A percentile compares a stretch with the other conserved stretches of the same genome.
Conservation (phyloP, 2,329 filamentous ascomycete species). For the Monilinia laxa region DNA sequence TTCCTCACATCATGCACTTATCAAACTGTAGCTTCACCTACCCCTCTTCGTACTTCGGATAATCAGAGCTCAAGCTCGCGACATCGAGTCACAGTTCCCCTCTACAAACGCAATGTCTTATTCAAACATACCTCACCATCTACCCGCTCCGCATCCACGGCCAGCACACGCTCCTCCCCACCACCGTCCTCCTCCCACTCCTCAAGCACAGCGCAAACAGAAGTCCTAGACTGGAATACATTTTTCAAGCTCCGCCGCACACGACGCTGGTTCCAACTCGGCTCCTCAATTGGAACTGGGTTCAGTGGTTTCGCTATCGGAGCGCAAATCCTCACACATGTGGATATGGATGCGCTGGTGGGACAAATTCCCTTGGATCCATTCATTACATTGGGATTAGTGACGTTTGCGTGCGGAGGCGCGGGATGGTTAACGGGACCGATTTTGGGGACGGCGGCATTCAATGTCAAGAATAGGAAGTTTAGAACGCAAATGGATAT, state of each 20-base stretch:
- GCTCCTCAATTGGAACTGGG: slow-evolving; percentile 68
- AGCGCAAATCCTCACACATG: slow-evolving; percentile 64
- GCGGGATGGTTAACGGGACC: slow-evolving; percentile 87
- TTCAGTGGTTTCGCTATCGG: slow-evolving; percentile 61
- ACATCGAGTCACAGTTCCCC: slow-evolving; percentile 34
- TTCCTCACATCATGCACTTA: slow-evolving; percentile 35
- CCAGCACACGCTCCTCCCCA: slow-evolving; percentile 26
- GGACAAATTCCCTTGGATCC: slow-evolving; percentile 80
- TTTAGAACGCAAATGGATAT: slow-evolving; percentile 71
- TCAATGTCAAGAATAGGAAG: slow-evolving; percentile 71
- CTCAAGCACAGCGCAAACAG: slow-evolving; percentile 15
- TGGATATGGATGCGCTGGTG: slow-evolving; percentile 70
- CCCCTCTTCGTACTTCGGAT: slow-evolving; percentile 27
- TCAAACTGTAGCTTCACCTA: slow-evolving; percentile 30
- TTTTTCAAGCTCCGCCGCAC: slow-evolving; percentile 90
- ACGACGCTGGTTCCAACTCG: slow-evolving; percentile 79
- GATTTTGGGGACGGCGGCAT: slow-evolving; percentile 74
- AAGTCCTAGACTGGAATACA: slow-evolving; percentile 73
- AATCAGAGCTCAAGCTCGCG: slow-evolving; percentile 15
- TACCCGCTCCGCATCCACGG: slow-evolving; percentile 30
- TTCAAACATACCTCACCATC: slow-evolving; percentile 29
- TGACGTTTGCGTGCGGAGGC: slow-evolving; percentile 73
- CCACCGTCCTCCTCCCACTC: slow-evolving; percentile 20
- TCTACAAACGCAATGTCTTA: slow-evolving; percentile 36
- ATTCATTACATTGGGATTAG: slow-evolving; percentile 77